These are phyloP conservation scores for Rhizoclosmatium globosum DNA, from an alignment of 192 early-diverging fungal genomes.

Conservation along the genomic window DNA sequence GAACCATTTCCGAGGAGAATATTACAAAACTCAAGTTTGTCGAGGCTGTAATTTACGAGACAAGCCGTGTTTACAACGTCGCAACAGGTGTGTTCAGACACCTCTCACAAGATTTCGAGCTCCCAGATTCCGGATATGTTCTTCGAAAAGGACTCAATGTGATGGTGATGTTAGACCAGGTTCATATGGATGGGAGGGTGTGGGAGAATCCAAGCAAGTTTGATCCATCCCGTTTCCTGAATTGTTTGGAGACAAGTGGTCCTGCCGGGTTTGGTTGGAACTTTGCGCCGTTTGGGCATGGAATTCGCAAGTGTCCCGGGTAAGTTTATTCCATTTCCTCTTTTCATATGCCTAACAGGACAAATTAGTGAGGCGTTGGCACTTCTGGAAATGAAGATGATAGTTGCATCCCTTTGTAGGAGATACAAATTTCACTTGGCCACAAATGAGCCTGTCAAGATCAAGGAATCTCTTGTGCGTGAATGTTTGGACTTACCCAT, in stretches of 20 bases:
- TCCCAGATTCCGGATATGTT: not conserved
- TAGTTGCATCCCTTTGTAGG: not conserved
- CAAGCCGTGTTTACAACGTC: not conserved
- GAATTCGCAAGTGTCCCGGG: not conserved
- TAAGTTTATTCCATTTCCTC: not conserved
- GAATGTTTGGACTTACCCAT: too few species aligned
- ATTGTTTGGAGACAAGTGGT: not conserved
- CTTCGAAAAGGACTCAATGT: not conserved
- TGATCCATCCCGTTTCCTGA: slow-evolving; percentile 13
- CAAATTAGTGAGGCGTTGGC: too few species aligned
- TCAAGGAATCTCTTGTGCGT: too few species aligned
- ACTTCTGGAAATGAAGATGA: not conserved
- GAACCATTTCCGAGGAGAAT: not conserved
- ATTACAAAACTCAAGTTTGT: not conserved
- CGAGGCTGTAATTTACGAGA: slow-evolving; percentile 15
- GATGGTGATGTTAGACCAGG: not conserved
- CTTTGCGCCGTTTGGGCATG: slow-evolving; percentile 12
- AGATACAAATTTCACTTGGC: too few species aligned
- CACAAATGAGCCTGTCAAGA: too few species aligned
- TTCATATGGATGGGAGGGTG: not conserved
- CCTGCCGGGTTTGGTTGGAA: slow-evolving; percentile 1
- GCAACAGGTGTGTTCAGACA: not conserved
- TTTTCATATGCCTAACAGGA: too few species aligned
- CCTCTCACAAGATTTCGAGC: not conserved
- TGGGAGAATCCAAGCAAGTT: slow-evolving; percentile 22